Percentiles rank a stretch among this genome's conserved stretches.
Evolutionary conservation across 2,329 filamentous ascomycete species (phyloP).

Genomic region (Fusarium cyanostomum): DNA sequence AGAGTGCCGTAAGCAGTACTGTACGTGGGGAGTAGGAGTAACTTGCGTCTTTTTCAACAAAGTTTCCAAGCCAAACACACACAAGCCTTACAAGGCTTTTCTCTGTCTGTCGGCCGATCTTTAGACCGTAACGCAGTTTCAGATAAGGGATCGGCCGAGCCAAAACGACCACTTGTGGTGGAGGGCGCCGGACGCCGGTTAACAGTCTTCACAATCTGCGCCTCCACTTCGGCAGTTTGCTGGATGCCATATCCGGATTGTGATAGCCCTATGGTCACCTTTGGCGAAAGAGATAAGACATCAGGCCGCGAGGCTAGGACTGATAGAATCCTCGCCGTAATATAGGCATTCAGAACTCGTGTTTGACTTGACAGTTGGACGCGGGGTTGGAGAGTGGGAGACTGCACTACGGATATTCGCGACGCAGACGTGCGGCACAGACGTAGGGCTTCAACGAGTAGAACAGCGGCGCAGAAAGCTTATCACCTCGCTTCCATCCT

Average conservation of each 20-base stretch:
- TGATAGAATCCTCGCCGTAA: neutral
- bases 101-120: conserved; percentile 7
- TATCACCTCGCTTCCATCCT: neutral
- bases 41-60: neutral
- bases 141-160: conserved; percentile 30
- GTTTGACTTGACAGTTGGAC: neutral
- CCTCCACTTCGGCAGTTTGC: conserved; percentile 33
- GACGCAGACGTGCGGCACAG: conserved; percentile 26
- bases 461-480: neutral
- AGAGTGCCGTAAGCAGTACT: neutral
- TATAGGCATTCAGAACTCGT: neutral
- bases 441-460: neutral
- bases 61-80: too few species aligned
- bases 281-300: neutral
- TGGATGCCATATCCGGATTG: conserved; percentile 1
- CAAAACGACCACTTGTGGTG: conserved; percentile 3
- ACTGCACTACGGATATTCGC: conserved; percentile 9
- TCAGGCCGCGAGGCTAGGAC: neutral
- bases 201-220: conserved; percentile 15
- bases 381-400: neutral
- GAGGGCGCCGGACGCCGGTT: conserved; percentile 1
- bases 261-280: conserved; percentile 22
- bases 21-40: too few species aligned
- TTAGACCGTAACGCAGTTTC: conserved; percentile 27
- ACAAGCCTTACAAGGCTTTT: neutral